phyloP scores from a whole-genome alignment of 192 early-diverging fungal genomes.

The Gamsiella multidivaricata region DNA sequence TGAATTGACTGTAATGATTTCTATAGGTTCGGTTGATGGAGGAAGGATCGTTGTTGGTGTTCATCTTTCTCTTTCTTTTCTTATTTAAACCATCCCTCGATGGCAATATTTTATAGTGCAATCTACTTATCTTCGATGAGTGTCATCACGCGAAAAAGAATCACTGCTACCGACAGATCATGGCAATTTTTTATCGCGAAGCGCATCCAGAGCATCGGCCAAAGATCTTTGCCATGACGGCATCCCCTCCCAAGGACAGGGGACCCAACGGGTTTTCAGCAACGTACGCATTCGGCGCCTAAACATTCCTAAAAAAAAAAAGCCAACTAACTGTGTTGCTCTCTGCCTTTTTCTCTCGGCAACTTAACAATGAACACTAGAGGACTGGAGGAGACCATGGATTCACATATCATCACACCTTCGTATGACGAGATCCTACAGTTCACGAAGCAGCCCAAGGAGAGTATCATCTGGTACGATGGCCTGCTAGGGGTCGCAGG shows the following conservation, averaged over 20 bases:
- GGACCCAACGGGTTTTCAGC: slow-evolving; percentile 22
- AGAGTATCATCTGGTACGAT: background rate
- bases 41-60: slow-evolving; percentile 62
- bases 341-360: background rate
- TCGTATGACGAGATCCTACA: slow-evolving; percentile 47
- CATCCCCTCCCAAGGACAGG: slow-evolving; percentile 74
- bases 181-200: slow-evolving; percentile 82
- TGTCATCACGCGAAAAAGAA: slow-evolving; percentile 85
- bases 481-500: background rate
- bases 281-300: slow-evolving; percentile 23
- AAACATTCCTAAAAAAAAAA: too few relatives aligned
- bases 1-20: too few relatives aligned
- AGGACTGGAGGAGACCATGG: slow-evolving; percentile 64
- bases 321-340: too few relatives aligned
- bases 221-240: slow-evolving; percentile 92
- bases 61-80: slow-evolving; percentile 4
- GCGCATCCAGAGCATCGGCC: slow-evolving; percentile 64
- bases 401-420: slow-evolving; percentile 68
- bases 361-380: slow-evolving; percentile 13
- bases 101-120: slow-evolving; percentile 71
- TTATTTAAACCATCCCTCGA: background rate
- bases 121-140: slow-evolving; percentile 92
- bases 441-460: background rate
- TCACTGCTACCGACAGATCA: slow-evolving; percentile 82
- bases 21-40: too few relatives aligned